phyloP scores from a whole-genome alignment of 805 yeast species.

The Candida montana region DNA sequence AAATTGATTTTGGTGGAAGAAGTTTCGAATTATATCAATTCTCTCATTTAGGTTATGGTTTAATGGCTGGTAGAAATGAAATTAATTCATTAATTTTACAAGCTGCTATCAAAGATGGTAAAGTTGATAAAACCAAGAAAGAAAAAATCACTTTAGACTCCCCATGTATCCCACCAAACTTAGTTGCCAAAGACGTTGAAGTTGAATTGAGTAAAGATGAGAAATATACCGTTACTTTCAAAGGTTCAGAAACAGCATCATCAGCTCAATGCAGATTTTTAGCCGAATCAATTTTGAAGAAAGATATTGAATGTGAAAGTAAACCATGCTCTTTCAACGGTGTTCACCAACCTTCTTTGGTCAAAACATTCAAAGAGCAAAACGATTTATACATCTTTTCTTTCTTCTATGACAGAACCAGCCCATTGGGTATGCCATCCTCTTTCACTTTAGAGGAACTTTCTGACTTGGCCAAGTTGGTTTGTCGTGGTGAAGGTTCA shows the following conservation, averaged over 20 bases:
- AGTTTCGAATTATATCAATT: conserved; percentile 82
- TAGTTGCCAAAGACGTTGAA: conserved; percentile 49
- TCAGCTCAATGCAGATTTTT: conserved; percentile 83
- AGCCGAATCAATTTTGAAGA: conserved; percentile 78
- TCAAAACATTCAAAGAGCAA: conserved; percentile 62
- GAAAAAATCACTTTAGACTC: conserved; percentile 49
- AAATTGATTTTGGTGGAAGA: conserved; percentile 73
- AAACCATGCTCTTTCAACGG: conserved; percentile 96
- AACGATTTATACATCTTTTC: conserved; percentile 88
- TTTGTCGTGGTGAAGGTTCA: conserved; percentile 74
- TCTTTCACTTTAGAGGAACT: conserved; percentile 84
- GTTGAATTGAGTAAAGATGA: conserved; percentile 50
- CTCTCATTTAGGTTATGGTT: conserved; percentile 93
- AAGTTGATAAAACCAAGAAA: conserved; percentile 33
- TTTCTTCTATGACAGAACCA: conserved; percentile 90
- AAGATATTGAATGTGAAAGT: conserved; percentile 67
- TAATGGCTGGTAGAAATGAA: conserved; percentile 88
- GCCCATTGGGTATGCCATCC: conserved; percentile 91
- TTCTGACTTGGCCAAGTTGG: conserved; percentile 71
- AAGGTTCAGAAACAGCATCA: conserved; percentile 57
- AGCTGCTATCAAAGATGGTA: conserved; percentile 38
- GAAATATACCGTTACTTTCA: conserved; percentile 51
- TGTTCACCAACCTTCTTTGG: conserved; percentile 90
- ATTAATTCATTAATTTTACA: conserved; percentile 63
- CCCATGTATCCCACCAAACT: conserved; percentile 88